Base-by-base conservation (phyloP, 2,329 filamentous ascomycete species). In the Sphaerostilbella broomeana region DNA sequence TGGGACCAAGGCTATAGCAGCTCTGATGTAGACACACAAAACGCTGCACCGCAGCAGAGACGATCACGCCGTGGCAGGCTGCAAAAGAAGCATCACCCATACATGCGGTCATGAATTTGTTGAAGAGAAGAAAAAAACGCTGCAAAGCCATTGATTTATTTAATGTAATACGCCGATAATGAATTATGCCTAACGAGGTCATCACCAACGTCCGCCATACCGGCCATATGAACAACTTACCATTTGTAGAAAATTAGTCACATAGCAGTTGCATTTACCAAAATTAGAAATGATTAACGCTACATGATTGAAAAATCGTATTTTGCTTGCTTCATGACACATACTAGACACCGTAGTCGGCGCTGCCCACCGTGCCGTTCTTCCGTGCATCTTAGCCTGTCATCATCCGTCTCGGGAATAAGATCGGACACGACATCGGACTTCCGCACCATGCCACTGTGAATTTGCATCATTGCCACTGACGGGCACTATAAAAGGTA, bases 1-100 rank as follows among this genome's bases (percentile, higher is more conserved):
- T 38, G 36, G 32, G 32, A 39, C 15, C 35, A 43, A 11, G 41
- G 29, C 29, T 39, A 38, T 16, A 39, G 41, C 28, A 43, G 41
- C 32, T 43, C 41, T 8, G 41, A 43, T 22, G 40, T 29, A n/a
- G 41, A 40, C 11, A 26, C 21, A 13, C 29, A 19, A 6, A 31
- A 38, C 19, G 35, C 27, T 26, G 21, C 36, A 9, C 11, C 27
- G 31, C 32, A 20, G 22, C 27, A 26, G 40, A 22, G 37, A 42
- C 44, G 16, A 21, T 6, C 25, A 16, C 21, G 30, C 7, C 32
- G 27, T 5, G 28, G 25, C 27, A 45, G 36, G 19, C 27, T 46
- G 12, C 34, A 36, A 32, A 49, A 41, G 7, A 32, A 29, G 12
- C 38, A 36, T 8, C 37, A 11, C 17, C 26, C 34, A 4, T 36